Evolutionary conservation across 352 stramenopile genomes (phyloP), one percentile per base, ranked within the genome.

Genomic region (Globisporangium mamillatum): DNA sequence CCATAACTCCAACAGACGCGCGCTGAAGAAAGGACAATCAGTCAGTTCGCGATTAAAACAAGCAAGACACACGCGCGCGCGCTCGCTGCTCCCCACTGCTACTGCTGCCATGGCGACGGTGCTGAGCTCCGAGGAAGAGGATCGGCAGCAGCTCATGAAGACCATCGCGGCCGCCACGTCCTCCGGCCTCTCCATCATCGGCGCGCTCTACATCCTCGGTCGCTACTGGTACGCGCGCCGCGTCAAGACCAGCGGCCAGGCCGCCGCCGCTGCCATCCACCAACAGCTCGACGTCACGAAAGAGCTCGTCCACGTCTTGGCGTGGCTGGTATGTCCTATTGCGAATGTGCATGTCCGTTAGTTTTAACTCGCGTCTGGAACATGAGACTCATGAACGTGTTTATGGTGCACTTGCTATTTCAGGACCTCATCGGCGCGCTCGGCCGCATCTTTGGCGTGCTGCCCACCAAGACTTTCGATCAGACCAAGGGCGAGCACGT

Each of bases 271-370:
- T 18, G 52, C 10, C 14, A 36, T 75, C 1, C 71, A 77, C 27
- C 84, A 91, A 55, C 74, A 93, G 32, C 73, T 92, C 36, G 86
- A 94, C 75, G 84, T 94, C 22, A 93, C 84, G 34, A 94, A 94
- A 68, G 84, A 93, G 66, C 84, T 95, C 58, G 86, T 95, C 56
- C 88, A 95, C 67, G 86, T 95, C 22, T 79, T 95, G 52, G 88
- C 88, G 20, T 94, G 86, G 79, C 72, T 94, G 63, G 86, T 88
- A 74, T 44, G 60, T 71, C 16, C 18, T 24, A 3, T 67, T 63
- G 32, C 18, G n/a, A 18, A 18, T 54, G 29, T 55, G 34, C n/a
- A 18, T 22, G 18, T 14, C 9, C 10, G 38, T 7, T 60, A 10
- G 60, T 4, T 6, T 16, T 14, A 36, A 56, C 10, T 7, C 20